phyloP scores from a whole-genome alignment of 352 stramenopile species.

The Phytophthora quininea region DNA sequence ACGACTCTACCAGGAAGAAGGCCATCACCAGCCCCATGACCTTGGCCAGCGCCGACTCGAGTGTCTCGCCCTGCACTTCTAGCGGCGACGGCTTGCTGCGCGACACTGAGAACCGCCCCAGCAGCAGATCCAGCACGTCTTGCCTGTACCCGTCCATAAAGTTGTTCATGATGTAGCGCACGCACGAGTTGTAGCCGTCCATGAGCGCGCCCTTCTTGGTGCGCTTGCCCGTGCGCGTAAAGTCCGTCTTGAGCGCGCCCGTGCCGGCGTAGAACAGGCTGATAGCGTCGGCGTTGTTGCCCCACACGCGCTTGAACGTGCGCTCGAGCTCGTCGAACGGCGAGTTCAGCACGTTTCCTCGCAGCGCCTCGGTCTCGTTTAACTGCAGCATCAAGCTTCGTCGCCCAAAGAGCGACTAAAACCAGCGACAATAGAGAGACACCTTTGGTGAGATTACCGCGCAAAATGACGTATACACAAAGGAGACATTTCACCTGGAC shows the following conservation, averaged over 20 bases:
- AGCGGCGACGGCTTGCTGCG: constrained; percentile 66
- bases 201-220: constrained; percentile 92
- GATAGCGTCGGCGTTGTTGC: constrained; percentile 96
- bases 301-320: constrained; percentile 93
- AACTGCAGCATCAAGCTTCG: constrained; percentile 89
- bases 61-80: constrained; percentile 45
- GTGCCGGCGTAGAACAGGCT: constrained; percentile 94
- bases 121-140: constrained; percentile 93
- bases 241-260: constrained; percentile 95
- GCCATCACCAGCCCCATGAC: constrained; percentile 50
- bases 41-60: constrained; percentile 64
- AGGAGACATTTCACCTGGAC: constrained; percentile 45
- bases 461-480: neutral
- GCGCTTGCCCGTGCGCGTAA: constrained; percentile 94
- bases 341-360: constrained; percentile 74
- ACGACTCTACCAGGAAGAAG: constrained; percentile 71
- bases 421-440: constrained; percentile 23
- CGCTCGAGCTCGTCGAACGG: constrained; percentile 71
- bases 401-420: constrained; percentile 92
- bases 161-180: constrained; percentile 97
- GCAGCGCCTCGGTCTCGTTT: constrained; percentile 64
- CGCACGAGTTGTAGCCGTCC: constrained; percentile 94
- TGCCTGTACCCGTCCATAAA: constrained; percentile 95
- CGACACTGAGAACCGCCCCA: constrained; percentile 63
- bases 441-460: neutral